phyloP scores from a whole-genome alignment of 192 early-diverging fungal genomes.

The Coemansia sp. region DNA sequence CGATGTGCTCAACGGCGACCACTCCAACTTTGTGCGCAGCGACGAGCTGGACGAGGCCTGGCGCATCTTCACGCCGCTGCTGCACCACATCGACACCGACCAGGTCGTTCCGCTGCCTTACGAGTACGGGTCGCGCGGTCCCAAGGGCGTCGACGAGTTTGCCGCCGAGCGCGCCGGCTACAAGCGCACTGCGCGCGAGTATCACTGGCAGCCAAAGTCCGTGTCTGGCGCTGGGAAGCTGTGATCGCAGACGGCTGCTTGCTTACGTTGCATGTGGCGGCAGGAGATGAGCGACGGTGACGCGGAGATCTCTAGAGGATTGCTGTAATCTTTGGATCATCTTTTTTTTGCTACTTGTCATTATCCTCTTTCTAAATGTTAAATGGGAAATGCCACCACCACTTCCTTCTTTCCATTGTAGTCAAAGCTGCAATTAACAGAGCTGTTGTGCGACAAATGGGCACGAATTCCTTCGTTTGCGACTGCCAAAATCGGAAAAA shows the following conservation, averaged over 20 bases:
- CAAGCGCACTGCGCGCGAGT: conserved; percentile 48
- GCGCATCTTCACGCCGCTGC: conserved; percentile 95
- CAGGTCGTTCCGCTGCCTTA: conserved; percentile 72
- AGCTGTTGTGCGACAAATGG: too few relatives aligned
- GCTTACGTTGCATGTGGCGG: too few relatives aligned
- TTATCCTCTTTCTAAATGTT: too few relatives aligned
- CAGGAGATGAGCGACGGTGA: too few relatives aligned
- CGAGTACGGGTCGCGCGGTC: conserved; percentile 82
- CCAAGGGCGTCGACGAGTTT: conserved; percentile 74
- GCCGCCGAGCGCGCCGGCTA: conserved; percentile 51
- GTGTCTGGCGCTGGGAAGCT: conserved; percentile 14
- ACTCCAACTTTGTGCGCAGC: conserved; percentile 92
- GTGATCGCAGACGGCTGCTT: neutral
- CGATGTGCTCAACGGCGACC: conserved; percentile 88
- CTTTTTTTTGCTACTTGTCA: too few relatives aligned
- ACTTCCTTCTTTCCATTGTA: too few relatives aligned
- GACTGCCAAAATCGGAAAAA: too few relatives aligned
- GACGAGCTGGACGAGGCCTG: conserved; percentile 95
- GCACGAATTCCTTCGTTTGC: too few relatives aligned
- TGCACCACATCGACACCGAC: conserved; percentile 81
- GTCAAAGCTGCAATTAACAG: too few relatives aligned
- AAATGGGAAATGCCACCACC: too few relatives aligned
- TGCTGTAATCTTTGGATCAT: too few relatives aligned
- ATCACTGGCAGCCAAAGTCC: conserved; percentile 54
- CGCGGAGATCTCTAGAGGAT: too few relatives aligned